Base-by-base conservation (phyloP, 163 green algal genomes). In the Scenedesmus sp. region DNA sequence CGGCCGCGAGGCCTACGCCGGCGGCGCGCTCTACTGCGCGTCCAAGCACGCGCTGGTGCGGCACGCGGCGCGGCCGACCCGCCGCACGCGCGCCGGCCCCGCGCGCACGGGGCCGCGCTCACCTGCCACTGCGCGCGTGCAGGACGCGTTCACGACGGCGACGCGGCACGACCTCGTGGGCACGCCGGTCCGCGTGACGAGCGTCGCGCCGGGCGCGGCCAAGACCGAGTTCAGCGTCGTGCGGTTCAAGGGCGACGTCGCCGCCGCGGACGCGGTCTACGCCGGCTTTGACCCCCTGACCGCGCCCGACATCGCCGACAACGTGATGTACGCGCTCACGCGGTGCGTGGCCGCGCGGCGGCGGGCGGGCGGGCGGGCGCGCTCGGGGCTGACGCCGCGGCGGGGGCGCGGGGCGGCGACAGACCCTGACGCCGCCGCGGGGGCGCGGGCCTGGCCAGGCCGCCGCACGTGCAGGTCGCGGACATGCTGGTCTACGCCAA, bases 181-280 rank as follows among this genome's bases (percentile, higher is more conserved):
- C 36, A 94, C 88, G 5, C 70, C 89, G 72, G 82, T 97, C 28
- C 74, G 92, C 0, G 91, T 96, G 28, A 95, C 92, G 11, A 77
- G 80, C 66, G 91, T 96, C 71, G 84, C 62, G 33, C 91, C 92
- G 36, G 90, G 91, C 51, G 91, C 91, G 1, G 91, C 88, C 10
- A 85, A 91, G 33, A 94, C 91, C 3, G 89, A 96, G 75, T 96
- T 97, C 79, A 90, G 82, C 65, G 62, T 92, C 15, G 89, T 96
- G 42, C 80, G 89, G 17, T 97, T 91, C 84, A 88, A 88, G 66
- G 92, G 92, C 14, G 92, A 97, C 63, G 71, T 86, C 22, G 67
- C 60, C 39, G 86, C 85, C 34, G 93, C 92, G 2, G 89, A 93
- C 33, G 82, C 79, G 3, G 89, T 97, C 15, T 97, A 97, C 81